Base-by-base conservation (phyloP, 2,329 filamentous ascomycete species). In the Microcera coccophila region DNA sequence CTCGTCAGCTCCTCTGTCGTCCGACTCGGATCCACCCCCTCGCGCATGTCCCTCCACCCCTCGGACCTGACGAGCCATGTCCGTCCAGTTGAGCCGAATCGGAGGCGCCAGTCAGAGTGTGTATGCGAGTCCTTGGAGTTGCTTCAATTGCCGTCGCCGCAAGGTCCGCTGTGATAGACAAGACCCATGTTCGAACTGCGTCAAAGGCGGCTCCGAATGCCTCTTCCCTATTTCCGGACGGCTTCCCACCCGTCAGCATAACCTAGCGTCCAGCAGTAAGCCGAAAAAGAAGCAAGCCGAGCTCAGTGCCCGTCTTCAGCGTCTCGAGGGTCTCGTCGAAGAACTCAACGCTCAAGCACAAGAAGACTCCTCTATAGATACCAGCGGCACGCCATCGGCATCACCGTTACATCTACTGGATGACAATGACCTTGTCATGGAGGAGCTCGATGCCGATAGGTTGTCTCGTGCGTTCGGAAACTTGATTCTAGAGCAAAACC, bases 401-500 rank as follows among this genome's bases (percentile, higher is more conserved):
- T n/a, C n/a, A n/a, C n/a, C n/a, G n/a, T 9, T 28, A 28, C 21
- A n/a, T 41, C 42, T 11, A 41, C n/a, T 39, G 45, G 12, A 42
- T 45, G 45, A 28, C 12, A 12, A 26, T 7, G 22, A 26, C 12
- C 7, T 26, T 12, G 22, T 12, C 22, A 26, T 26, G 22, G 22
- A 26, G 12, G 22, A 26, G 22, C 22, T 12, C 22, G 22, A 26
- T 26, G n/a, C 22, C 7, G 22, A 26, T 7, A 26, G 12, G 22
- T 12, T 26, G 22, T 7, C 22, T 12, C 7, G 12, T 7, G 22
- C 7, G 22, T 26, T 26, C 12, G 22, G 22, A 26, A n/a, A 15
- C 8, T 7, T 14, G 29, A 15, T 32, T n/a, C 8, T 32, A 32
- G 29, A n/a, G 8, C 9, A n/a, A 32, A 15, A 32, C 15, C 8